A percentile compares a stretch with the other conserved stretches of the same genome.
phyloP scores from a whole-genome alignment of 2,329 filamentous ascomycete genomes.

The Cordyceps pruinosa region DNA sequence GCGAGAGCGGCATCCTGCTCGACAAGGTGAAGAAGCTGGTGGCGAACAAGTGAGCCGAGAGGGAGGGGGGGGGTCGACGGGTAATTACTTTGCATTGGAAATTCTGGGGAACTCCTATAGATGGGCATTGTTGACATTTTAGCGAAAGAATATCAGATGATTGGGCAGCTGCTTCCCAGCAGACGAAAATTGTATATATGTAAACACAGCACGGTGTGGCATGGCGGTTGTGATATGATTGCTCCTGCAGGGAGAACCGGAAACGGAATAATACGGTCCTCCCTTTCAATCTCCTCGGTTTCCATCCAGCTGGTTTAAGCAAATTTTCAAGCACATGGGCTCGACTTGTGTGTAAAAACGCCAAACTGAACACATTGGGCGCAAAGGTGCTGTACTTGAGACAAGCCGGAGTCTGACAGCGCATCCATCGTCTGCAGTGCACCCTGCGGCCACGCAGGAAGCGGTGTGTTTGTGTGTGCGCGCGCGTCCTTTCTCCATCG shows the following conservation, averaged over 20 bases:
- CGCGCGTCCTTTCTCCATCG: too few relatives aligned
- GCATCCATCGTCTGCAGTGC: not conserved
- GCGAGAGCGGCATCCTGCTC: conserved; percentile 71
- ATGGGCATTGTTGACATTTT: not conserved
- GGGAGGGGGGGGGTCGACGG: not conserved
- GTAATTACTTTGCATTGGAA: not conserved
- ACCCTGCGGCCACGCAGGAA: not conserved
- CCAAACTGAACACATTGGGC: not conserved
- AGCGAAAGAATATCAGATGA: not conserved
- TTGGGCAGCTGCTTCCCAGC: not conserved
- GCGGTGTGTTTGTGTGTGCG: too few relatives aligned
- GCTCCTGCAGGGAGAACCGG: not conserved
- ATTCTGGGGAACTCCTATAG: not conserved
- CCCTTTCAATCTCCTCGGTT: too few relatives aligned
- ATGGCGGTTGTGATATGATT: not conserved
- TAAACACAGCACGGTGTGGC: not conserved
- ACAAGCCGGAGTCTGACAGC: not conserved
- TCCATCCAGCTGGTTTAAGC: not conserved
- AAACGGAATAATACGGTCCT: not conserved
- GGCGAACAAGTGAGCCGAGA: conserved; percentile 24
- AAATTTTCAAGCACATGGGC: not conserved
- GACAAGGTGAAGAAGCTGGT: conserved; percentile 73
- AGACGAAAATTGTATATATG: too few relatives aligned
- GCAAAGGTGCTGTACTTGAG: not conserved
- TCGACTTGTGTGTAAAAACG: not conserved